Percentiles rank a stretch among this genome's conserved stretches.
Evolutionary conservation across 805 yeast genomes (phyloP).

Genomic region (Kodamaea kaohsiungensis): DNA sequence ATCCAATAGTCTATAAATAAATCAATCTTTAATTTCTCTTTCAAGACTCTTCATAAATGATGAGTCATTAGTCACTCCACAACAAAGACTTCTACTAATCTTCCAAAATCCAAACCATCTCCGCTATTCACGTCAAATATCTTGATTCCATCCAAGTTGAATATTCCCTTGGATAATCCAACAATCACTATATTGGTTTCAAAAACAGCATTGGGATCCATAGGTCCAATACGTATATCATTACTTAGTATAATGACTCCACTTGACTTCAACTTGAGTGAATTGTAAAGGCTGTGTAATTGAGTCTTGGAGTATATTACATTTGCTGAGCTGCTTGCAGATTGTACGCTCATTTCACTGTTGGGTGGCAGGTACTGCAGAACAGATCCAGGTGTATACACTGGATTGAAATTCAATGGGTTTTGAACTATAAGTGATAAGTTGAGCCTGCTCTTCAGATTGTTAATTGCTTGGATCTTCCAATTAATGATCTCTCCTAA

Average conservation of each 20-base stretch:
- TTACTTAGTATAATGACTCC: constrained; percentile 68
- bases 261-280: constrained; percentile 40
- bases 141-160: constrained; percentile 62
- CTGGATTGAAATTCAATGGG: constrained; percentile 24
- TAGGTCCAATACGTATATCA: constrained; percentile 62
- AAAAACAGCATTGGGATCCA: constrained; percentile 61
- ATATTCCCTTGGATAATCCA: constrained; percentile 66
- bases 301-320: constrained; percentile 23
- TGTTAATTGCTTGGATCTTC: constrained; percentile 67
- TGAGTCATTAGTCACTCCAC: too few relatives aligned
- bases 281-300: constrained; percentile 33
- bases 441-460: constrained; percentile 50
- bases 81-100: constrained; percentile 68
- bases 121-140: constrained; percentile 64
- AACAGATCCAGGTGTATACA: constrained; percentile 11
- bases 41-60: not conserved
- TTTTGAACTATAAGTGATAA: constrained; percentile 47
- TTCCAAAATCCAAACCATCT: constrained; percentile 70
- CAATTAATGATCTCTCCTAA: constrained; percentile 63
- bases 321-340: constrained; percentile 6
- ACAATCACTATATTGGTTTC: constrained; percentile 63
- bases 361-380: constrained; percentile 1
- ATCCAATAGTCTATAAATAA: not conserved
- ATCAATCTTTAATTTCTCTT: too few relatives aligned
- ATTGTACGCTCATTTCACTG: constrained; percentile 3